Percentiles rank a stretch among this genome's conserved stretches.
Conservation (phyloP, 306 rosid species). For the Glycine soja region DNA sequence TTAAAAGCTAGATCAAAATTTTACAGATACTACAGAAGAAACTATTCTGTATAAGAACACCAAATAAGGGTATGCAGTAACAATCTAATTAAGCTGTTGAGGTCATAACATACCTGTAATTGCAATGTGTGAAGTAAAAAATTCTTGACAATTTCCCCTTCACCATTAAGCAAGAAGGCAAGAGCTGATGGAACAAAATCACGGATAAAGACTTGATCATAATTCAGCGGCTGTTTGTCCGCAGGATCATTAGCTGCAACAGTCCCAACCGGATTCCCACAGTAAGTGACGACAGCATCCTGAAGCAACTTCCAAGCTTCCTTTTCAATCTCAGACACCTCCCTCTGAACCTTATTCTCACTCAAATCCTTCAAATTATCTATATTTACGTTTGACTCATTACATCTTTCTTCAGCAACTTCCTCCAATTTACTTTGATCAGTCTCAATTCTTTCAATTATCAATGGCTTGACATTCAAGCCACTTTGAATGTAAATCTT, state of each 20-base stretch:
- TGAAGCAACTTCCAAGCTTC: constrained; percentile 87
- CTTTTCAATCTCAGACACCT: constrained; percentile 65
- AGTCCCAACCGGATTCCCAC: constrained; percentile 88
- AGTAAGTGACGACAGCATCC: constrained; percentile 71
- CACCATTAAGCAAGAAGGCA: constrained; percentile 89
- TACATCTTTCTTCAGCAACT: constrained; percentile 47
- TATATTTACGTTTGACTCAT: constrained; percentile 47
- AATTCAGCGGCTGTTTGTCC: constrained; percentile 79
- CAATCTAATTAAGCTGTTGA: constrained; percentile 30
- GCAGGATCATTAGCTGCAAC: constrained; percentile 84
- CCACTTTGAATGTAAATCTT: constrained; percentile 75
- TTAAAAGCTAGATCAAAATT: constrained; percentile 10
- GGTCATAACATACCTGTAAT: constrained; percentile 68
- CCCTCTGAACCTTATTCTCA: constrained; percentile 60
- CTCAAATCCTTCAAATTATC: constrained; percentile 59
- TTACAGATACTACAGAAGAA: constrained; percentile 15
- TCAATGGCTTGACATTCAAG: constrained; percentile 71
- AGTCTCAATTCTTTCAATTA: constrained; percentile 54
- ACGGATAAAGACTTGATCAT: constrained; percentile 91
- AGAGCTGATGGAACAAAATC: constrained; percentile 90
- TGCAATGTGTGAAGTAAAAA: constrained; percentile 89
- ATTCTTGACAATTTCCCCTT: constrained; percentile 84
- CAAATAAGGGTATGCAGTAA: constrained; percentile 25
- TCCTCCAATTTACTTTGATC: constrained; percentile 58
- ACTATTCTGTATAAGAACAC: neutral